Evolutionary conservation across 805 yeast species (phyloP), one percentile per base, ranked within the genome.

Genomic region (Candida oleophila): DNA sequence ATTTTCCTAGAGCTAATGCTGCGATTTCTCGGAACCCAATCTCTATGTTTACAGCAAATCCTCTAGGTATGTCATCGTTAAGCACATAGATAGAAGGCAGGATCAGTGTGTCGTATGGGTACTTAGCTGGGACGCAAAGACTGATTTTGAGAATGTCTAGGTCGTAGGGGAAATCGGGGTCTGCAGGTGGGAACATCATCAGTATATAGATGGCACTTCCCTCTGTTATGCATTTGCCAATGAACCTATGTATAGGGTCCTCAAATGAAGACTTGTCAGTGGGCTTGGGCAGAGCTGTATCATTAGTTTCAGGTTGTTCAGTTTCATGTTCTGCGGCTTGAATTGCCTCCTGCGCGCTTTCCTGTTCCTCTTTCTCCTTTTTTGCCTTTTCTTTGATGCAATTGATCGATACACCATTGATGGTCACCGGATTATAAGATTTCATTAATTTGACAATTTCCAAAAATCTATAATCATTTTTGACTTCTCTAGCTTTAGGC

Each of bases 121-220:
- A 86, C 30, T 64, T 65, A 2, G 62, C 56, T 0, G 92, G 89
- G 3, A 86, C 68, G 34, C 71, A 62, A 28, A 87, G 60, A 39
- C 79, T 74, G 28, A 85, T 55, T 42, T 77, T 73, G 46, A 86
- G 68, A n/a, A 60, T 55, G 2, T 73, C 75, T 25, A 86, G 61
- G 45, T 83, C 89, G 56, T 73, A 85, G 0, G 90, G 85, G 57
- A 87, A 86, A 39, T 85, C 86, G 0, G 90, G 90, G 57, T 85
- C 91, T 0, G 83, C 71, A 0, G 91, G 91, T 18, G 54, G 56
- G 40, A 81, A 48, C 28, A 70, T 51, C 50, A 80, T 71, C 12
- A 80, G 69, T 14, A 80, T 44, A 48, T 77, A 77, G 3, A 74
- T 54, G 22, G 49, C 38, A 18, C n/a, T 35, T 3, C 39, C 39